A percentile compares a stretch with the other conserved stretches of the same genome.
Evolutionary conservation across 306 rosid species (phyloP).

Genomic region (Lotus japonicus): DNA sequence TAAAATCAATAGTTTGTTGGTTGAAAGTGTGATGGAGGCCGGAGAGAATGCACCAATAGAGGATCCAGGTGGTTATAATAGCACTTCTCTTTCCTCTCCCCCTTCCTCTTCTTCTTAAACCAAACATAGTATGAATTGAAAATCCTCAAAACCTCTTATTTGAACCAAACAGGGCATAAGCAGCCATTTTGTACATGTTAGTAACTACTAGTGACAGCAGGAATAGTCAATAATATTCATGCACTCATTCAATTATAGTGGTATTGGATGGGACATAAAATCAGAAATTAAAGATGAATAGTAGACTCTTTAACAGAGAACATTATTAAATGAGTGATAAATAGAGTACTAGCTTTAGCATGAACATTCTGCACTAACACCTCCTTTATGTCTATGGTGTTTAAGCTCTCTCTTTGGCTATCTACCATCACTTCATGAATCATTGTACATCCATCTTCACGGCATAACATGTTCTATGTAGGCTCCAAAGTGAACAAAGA

Average conservation of each 20-base stretch:
- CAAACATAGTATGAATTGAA: too few relatives aligned
- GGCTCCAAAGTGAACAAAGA: conserved; percentile 21
- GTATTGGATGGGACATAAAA: background rate
- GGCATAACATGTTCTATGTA: conserved; percentile 27
- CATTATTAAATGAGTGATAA: conserved; percentile 16
- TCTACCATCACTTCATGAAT: conserved; percentile 22
- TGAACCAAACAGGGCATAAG: too few relatives aligned
- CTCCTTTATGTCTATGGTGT: conserved; percentile 26
- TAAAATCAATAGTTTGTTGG: too few relatives aligned
- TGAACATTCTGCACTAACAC: conserved; percentile 18
- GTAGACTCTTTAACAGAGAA: background rate
- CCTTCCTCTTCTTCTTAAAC: too few relatives aligned
- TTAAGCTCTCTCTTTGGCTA: conserved; percentile 18
- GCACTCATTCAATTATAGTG: background rate
- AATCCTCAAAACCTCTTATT: too few relatives aligned
- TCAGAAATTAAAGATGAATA: background rate
- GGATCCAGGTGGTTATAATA: too few relatives aligned
- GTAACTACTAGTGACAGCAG: background rate
- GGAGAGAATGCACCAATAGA: too few relatives aligned
- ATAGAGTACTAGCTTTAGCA: conserved; percentile 10
- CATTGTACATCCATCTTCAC: conserved; percentile 17
- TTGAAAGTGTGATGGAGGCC: too few relatives aligned
- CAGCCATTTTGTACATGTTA: background rate
- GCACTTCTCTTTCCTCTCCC: too few relatives aligned
- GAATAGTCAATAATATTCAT: background rate